These are phyloP conservation scores for Dactylellina drechsleri DNA, from an alignment of 2,329 filamentous ascomycete genomes.

Conservation along the genomic window DNA sequence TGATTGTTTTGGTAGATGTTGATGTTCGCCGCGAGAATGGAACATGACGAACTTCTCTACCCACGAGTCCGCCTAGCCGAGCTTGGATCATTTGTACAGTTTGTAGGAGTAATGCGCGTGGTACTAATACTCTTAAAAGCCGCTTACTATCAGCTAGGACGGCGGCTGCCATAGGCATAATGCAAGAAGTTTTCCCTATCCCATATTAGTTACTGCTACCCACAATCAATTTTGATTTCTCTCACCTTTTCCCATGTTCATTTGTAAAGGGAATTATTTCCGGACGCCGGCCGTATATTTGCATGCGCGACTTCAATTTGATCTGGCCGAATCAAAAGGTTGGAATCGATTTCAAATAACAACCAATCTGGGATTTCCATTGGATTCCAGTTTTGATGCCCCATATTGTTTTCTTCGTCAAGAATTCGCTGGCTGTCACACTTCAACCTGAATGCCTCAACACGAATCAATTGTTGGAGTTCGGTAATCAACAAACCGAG, in stretches of 20 bases:
- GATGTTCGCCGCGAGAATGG: conserved; percentile 69
- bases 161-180: conserved; percentile 67
- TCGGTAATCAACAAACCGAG: conserved; percentile 36
- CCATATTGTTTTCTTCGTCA: conserved; percentile 64
- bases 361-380: conserved; percentile 69
- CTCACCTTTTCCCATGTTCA: conserved; percentile 73
- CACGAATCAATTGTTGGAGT: conserved; percentile 30
- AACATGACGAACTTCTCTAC: conserved; percentile 68
- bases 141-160: conserved; percentile 64
- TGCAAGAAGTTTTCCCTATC: conserved; percentile 68
- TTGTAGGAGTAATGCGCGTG: conserved; percentile 69
- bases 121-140: conserved; percentile 69
- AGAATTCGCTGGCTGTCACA: conserved; percentile 55
- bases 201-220: background rate
- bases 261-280: conserved; percentile 71
- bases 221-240: background rate
- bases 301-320: conserved; percentile 72
- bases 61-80: conserved; percentile 68
- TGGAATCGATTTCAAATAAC: conserved; percentile 72
- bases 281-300: conserved; percentile 68
- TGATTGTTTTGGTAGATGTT: conserved; percentile 58
- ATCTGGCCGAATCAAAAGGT: conserved; percentile 70
- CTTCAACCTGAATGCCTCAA: conserved; percentile 35
- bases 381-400: conserved; percentile 69
- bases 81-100: conserved; percentile 69